phyloP scores from a whole-genome alignment of 108 stramenopile genomes.

The Asterionellopsis glacialis region DNA sequence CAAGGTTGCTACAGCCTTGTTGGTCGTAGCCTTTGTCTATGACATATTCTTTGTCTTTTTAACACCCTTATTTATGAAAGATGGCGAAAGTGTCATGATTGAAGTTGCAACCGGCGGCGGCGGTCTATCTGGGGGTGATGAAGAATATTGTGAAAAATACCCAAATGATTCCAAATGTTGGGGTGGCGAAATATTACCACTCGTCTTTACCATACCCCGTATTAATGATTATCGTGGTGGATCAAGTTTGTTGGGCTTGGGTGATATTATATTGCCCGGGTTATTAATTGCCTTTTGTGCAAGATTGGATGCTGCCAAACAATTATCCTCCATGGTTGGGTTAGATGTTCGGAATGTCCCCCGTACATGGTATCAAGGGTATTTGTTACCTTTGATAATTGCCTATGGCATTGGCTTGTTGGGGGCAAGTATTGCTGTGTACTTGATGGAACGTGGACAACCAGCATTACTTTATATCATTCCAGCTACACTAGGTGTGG shows the following conservation, averaged over 20 bases:
- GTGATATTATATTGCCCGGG: conserved; percentile 88
- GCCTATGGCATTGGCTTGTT: conserved; percentile 76
- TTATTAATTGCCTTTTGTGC: conserved; percentile 68
- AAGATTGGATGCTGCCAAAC: conserved; percentile 57
- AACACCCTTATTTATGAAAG: conserved; percentile 62
- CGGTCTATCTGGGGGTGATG: conserved; percentile 23
- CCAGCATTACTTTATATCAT: conserved; percentile 90
- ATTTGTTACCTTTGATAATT: conserved; percentile 51
- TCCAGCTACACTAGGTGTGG: conserved; percentile 47
- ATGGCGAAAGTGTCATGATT: conserved; percentile 73
- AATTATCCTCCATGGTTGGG: conserved; percentile 15
- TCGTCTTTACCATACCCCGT: conserved; percentile 78
- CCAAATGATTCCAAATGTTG: conserved; percentile 42
- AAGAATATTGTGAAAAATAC: conserved; percentile 66
- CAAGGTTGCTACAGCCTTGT: conserved; percentile 69
- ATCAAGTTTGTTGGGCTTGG: conserved; percentile 76
- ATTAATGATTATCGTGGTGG: conserved; percentile 75
- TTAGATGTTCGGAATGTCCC: conserved; percentile 25
- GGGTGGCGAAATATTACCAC: conserved; percentile 66
- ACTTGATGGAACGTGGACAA: conserved; percentile 71
- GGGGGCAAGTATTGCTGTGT: conserved; percentile 76
- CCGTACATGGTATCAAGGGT: conserved; percentile 25
- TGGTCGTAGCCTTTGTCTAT: conserved; percentile 82
- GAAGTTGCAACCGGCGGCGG: conserved; percentile 64
- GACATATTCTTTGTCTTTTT: conserved; percentile 92